Evolutionary conservation across 2,329 filamentous ascomycete genomes (phyloP), one percentile per base, ranked within the genome.

Genomic region (Lasiodiplodia sp.): DNA sequence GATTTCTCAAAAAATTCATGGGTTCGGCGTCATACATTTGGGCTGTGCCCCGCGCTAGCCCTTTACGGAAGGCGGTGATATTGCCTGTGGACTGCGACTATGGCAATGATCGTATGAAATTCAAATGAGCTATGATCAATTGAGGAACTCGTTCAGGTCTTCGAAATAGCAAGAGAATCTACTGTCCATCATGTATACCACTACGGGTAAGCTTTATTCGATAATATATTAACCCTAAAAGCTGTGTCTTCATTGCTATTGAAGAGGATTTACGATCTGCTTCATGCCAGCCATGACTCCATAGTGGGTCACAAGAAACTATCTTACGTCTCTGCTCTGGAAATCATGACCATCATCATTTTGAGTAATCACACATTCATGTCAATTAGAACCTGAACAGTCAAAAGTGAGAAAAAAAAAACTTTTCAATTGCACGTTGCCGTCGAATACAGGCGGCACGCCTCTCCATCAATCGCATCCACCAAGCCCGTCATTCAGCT

Each of bases 1-100:
- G 37, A 68, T 44, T 10, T 28, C 66, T 62, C 56, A 68, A 51
- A 68, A 68, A 68, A 62, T 68, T 62, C 66, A 63, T 47, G 66
- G 57, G 47, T 55, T 18, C 49, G 51, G 56, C 47, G 66, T 68
- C 66, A 68, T 68, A 47, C 44, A 18, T 47, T 34, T 34, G 31
- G 44, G 38, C 49, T 38, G 37, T 62, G 66, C 49, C 66, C 66
- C 49, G 57, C 66, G 37, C 66, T 68, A 68, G 56, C 66, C 47
- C 14, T 3, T 62, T 28, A 12, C 10, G 34, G 66, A 53, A 55
- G 55, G 66, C 66, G 66, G 56, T 62, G 40, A 51, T 52, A 16
- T 6, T 37, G 44, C 44, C 44, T 47, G 44, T n/a, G 10, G 44
- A 11, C 44, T 11, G 7, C n/a, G 44, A 16, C 40, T 6, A 44